Evolutionary conservation across 306 rosid species (phyloP).

Genomic region (Lathyrus aphaca): DNA sequence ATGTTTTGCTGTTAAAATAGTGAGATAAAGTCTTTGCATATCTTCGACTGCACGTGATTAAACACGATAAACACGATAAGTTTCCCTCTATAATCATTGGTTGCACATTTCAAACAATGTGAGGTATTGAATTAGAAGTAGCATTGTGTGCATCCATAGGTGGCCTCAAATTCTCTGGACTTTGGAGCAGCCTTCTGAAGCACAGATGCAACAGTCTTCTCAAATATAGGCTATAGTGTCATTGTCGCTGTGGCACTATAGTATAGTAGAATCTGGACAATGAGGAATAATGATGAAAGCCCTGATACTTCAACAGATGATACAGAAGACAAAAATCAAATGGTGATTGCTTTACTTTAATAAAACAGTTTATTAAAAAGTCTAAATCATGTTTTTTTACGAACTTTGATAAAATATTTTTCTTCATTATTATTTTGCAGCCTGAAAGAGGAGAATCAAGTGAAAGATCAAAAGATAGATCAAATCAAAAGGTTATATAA

Average conservation of each 20-base stretch:
- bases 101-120: no score
- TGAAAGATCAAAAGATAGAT: slow-evolving; percentile 83
- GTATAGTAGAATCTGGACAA: no score
- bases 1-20: background rate
- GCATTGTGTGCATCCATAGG: no score
- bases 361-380: slow-evolving; percentile 22
- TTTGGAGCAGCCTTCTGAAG: no score
- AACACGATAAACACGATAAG: no score
- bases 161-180: no score
- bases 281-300: slow-evolving; percentile 79
- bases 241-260: no score
- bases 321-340: slow-evolving; percentile 83
- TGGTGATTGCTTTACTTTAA: slow-evolving; percentile 54
- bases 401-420: background rate
- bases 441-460: slow-evolving; percentile 80
- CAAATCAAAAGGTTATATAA: slow-evolving; percentile 83
- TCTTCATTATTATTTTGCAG: slow-evolving; percentile 60
- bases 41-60: no score
- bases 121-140: no score
- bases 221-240: no score
- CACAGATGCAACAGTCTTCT: no score
- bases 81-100: no score
- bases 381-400: slow-evolving; percentile 9
- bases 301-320: slow-evolving; percentile 98
- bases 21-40: background rate